These are phyloP conservation scores for Xylaria sp. DNA, from an alignment of 2,329 filamentous ascomycete genomes.

Conservation along the genomic window DNA sequence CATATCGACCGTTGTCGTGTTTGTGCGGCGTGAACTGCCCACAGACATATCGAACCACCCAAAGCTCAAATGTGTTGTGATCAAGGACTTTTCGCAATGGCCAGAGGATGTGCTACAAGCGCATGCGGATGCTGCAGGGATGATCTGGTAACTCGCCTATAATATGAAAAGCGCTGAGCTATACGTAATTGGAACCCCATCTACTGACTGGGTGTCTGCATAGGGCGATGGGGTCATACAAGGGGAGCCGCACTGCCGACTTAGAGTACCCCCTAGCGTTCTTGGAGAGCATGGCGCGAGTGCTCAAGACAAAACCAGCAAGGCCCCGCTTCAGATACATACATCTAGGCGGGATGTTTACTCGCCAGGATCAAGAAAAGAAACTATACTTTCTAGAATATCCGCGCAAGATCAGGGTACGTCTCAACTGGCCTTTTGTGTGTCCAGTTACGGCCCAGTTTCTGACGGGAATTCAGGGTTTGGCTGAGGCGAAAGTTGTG, in stretches of 20 bases:
- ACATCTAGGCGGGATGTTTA: conserved; percentile 44
- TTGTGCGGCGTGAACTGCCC: conserved; percentile 40
- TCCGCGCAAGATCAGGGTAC: conserved; percentile 37
- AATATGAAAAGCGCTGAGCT: neutral
- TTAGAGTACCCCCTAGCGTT: conserved; percentile 37
- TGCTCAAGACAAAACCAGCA: conserved; percentile 18
- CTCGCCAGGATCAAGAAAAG: conserved; percentile 41
- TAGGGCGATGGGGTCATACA: conserved; percentile 36
- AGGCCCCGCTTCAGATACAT: conserved; percentile 39
- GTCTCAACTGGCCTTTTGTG: neutral
- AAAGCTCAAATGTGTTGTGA: conserved; percentile 33
- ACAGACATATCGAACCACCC: conserved; percentile 19
- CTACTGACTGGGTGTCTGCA: neutral
- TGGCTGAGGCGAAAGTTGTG: conserved; percentile 30
- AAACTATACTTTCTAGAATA: conserved; percentile 38
- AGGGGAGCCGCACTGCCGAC: conserved; percentile 29
- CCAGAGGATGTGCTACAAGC: conserved; percentile 33
- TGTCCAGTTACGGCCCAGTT: neutral
- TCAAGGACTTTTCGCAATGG: conserved; percentile 37
- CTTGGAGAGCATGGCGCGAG: conserved; percentile 29
- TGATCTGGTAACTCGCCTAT: conserved; percentile 36
- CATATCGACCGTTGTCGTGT: conserved; percentile 41
- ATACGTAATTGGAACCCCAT: neutral
- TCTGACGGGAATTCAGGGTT: conserved; percentile 26
- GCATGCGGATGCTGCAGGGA: conserved; percentile 38